Base-by-base conservation (phyloP, 148 eudicot species). In the Pouteria glomerata region DNA sequence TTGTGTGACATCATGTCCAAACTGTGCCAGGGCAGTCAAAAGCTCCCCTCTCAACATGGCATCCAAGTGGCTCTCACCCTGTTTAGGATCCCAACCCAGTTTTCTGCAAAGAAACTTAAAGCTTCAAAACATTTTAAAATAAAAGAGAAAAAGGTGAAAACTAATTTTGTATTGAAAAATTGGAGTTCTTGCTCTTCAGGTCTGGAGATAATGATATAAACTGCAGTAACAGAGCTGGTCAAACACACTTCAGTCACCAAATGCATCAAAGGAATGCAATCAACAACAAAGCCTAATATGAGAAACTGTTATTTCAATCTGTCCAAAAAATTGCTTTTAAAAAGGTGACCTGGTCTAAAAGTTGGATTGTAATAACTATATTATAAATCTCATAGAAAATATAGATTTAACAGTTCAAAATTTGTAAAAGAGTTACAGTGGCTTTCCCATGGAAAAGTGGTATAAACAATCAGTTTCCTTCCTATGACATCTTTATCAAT, bases 11-110 rank as follows among this genome's bases (percentile, higher is more conserved):
- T 89, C 94, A 74, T 95, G 90, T 51, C 96, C 99, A 84, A 91
- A 82, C 55, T 82, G 70, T 63, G 89, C 90, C 76, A 95, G 84
- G 41, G 88, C 90, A 62, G 82, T 75, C 74, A 91, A 76, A 41
- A 95, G 85, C 81, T 95, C 97, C 27, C 97, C 99, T 83, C 99
- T 91, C 83, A 95, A 77, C 99, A 95, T 89, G 78, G 94, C 88
- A 85, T 95, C 96, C 68, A 92, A 84, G 82, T 95, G 97, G 78
- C 96, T 81, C 83, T 95, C 99, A 65, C 90, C 97, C 39, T 82
- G 77, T 80, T 78, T 92, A 55, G 88, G 83, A 80, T 95, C 97
- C 96, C 96, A 95, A 64, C 99, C 99, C 76, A 95, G 86, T 78
- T 81, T 95, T 79, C 97, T 95, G 80, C 19, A 59, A 53, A 59